A percentile compares a stretch with the other conserved stretches of the same genome.
Evolutionary conservation across 305 asterid genomes (phyloP).

Genomic region (Euphrasia arctica): DNA sequence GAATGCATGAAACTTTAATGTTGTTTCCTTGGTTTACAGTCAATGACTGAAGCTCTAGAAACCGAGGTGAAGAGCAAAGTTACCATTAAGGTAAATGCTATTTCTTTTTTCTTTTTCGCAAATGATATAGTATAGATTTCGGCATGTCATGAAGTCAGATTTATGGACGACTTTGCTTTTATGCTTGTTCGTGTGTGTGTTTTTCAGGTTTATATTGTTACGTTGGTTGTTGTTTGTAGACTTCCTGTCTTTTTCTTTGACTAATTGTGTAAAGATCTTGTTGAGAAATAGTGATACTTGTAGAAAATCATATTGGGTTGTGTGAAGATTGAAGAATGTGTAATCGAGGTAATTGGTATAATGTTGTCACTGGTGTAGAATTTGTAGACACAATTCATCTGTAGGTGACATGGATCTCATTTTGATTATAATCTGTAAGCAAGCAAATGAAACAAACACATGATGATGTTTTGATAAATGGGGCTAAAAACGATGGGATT

Average conservation of each 20-base stretch:
- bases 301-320: slow-evolving; percentile 1
- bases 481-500: slow-evolving; percentile 4
- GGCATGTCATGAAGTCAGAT: slow-evolving; percentile 6
- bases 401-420: neutral
- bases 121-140: neutral
- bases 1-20: neutral
- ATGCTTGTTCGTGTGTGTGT: slow-evolving; percentile 9
- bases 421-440: slow-evolving; percentile 2
- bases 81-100: slow-evolving; percentile 64
- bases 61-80: slow-evolving; percentile 94
- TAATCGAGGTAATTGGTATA: slow-evolving; percentile 3
- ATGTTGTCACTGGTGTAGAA: slow-evolving; percentile 6
- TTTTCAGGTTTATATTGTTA: slow-evolving; percentile 6
- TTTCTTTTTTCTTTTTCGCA: slow-evolving; percentile 1
- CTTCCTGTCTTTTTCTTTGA: neutral
- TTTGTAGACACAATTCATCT: slow-evolving; percentile 3
- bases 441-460: slow-evolving; percentile 2
- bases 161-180: neutral
- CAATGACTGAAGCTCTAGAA: slow-evolving; percentile 97
- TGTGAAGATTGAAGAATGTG: slow-evolving; percentile 2
- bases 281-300: neutral
- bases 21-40: slow-evolving; percentile 45
- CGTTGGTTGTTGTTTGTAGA: slow-evolving; percentile 18
- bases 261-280: neutral
- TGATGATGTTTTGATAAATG: neutral